phyloP scores from a whole-genome alignment of 176 grass and related monocot species.

The Aechmea fasciata region DNA sequence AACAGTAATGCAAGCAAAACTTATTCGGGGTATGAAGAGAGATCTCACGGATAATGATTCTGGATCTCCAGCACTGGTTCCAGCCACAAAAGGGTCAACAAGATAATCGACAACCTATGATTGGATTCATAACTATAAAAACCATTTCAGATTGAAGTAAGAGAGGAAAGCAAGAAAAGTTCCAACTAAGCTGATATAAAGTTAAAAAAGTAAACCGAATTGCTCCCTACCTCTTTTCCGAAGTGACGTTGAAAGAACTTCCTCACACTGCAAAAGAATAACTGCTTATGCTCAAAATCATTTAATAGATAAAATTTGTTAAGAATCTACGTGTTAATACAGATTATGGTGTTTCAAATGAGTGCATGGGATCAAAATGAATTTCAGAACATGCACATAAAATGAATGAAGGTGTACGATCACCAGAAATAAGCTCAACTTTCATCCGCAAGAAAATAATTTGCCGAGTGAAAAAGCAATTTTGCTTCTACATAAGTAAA shows the following conservation, averaged over 20 bases:
- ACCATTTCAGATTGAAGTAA: not conserved
- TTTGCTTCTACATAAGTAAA: not conserved
- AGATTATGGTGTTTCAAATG: not conserved
- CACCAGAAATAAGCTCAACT: not conserved
- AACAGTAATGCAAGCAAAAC: constrained; percentile 10
- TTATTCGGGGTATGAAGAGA: constrained; percentile 1
- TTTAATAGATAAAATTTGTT: no score
- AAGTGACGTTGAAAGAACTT: constrained; percentile 88
- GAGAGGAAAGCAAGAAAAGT: not conserved
- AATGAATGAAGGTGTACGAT: no score
- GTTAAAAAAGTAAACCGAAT: not conserved
- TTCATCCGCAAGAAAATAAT: not conserved
- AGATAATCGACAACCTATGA: constrained; percentile 91
- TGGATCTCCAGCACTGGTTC: constrained; percentile 86
- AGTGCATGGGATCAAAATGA: no score
- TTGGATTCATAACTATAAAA: constrained; percentile 5
- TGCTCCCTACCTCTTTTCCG: constrained; percentile 61
- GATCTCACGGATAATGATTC: constrained; percentile 83
- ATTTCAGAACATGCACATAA: no score
- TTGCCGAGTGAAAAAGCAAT: not conserved
- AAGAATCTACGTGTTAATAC: not conserved
- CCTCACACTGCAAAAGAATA: constrained; percentile 56
- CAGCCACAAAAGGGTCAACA: constrained; percentile 95
- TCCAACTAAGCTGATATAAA: not conserved
- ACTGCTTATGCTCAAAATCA: not conserved